Evolutionary conservation across 116 monocot genomes (phyloP), one percentile per base, ranked within the genome.

Genomic region (Cymodocea nodosa): DNA sequence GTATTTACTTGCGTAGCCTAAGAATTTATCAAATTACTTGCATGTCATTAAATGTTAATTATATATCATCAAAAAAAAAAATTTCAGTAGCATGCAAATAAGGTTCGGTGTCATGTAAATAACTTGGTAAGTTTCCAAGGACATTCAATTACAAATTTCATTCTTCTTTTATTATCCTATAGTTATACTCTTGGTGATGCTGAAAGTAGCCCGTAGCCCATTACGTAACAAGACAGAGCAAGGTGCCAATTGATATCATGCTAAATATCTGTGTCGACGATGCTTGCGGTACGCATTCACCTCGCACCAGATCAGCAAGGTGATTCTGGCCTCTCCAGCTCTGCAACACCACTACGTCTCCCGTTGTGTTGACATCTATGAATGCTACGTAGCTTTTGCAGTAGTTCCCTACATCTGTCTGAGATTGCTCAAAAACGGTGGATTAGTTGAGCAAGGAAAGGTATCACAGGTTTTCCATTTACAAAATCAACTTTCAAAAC

Each of bases 381-480:
- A 80, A 25, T 9, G 44, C 35, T 51, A 44, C 62, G 57, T 63
- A 75, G 36, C 35, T 13, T 2, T 70, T 63, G 35, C 71, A 0
- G 36, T 61, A 30, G 6, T 22, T 54, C 3, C 52, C 56, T 0
- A 13, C 18, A 15, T 63, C 52, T 0, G 56, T 20, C 6, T 20
- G 4, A 62, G 55, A 75, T 54, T 75, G 79, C 56, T 79, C 79
- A 35, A 75, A 75, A 22, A 63, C 71, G 44, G 17, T 71, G 71
- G 51, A 71, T 75, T 11, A 68, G 55, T 35, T 55, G 34, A 22
- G 56, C 30, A 68, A 68, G 15, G 35, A 15, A 23, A 34, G 67
- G 53, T 13, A 68, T 68, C 54, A 56, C 17, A 53, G 56, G 68
- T 35, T 56, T 68, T 16, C 68, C 68, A 35, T 56, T 14, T 25